Evolutionary conservation across 2,329 filamentous ascomycete species (phyloP).

Genomic region (Penicillium crustosum): DNA sequence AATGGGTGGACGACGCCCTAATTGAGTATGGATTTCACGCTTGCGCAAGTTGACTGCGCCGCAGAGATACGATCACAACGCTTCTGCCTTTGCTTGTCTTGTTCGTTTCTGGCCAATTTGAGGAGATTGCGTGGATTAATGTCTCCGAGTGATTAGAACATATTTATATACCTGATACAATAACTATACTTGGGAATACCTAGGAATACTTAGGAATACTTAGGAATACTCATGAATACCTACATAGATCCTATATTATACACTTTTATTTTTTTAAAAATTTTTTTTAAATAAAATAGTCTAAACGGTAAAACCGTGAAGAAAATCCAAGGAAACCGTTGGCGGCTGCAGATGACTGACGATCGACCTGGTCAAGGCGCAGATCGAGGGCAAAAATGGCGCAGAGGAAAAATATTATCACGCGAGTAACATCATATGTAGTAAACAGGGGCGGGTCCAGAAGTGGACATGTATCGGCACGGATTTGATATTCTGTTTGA

Average conservation of each 20-base stretch:
- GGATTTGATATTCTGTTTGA: neutral
- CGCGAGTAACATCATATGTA: neutral
- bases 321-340: conserved; percentile 19
- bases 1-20: neutral
- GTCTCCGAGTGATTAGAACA: neutral
- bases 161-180: neutral
- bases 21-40: conserved; percentile 3
- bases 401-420: conserved; percentile 5
- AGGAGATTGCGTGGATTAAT: neutral
- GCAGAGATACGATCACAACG: conserved; percentile 4
- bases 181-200: neutral
- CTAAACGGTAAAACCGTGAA: conserved; percentile 9
- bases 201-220: neutral
- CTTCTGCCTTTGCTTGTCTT: neutral
- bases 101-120: neutral
- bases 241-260: neutral
- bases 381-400: conserved; percentile 13
- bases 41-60: conserved; percentile 17
- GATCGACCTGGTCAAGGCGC: conserved; percentile 12
- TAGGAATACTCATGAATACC: neutral
- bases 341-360: conserved; percentile 21
- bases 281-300: neutral
- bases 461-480: conserved; percentile 4
- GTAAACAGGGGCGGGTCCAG: neutral
- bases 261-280: neutral